Evolutionary conservation across 805 yeast species (phyloP).

Genomic region (Sugiyamaella marilandica): DNA sequence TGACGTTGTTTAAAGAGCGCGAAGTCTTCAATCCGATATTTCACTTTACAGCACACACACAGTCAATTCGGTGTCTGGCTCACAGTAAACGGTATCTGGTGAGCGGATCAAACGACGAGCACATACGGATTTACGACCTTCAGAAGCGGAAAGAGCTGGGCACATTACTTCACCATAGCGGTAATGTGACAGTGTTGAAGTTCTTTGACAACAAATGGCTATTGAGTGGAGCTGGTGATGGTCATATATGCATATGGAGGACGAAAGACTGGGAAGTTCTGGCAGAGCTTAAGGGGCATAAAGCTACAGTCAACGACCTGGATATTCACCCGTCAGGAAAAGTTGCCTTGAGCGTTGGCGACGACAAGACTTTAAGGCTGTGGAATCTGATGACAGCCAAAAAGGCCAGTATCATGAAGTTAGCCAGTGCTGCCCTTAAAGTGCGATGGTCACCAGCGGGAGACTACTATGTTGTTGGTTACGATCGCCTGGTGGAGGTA

Average conservation of each 20-base stretch:
- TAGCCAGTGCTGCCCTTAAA: constrained; percentile 27
- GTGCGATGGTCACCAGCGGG: constrained; percentile 60
- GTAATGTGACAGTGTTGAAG: constrained; percentile 72
- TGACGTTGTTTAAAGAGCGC: constrained; percentile 44
- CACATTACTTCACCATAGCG: constrained; percentile 80
- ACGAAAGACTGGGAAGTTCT: constrained; percentile 95
- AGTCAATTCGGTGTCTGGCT: constrained; percentile 82
- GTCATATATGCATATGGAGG: constrained; percentile 86
- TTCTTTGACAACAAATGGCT: constrained; percentile 71
- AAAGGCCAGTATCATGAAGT: constrained; percentile 78
- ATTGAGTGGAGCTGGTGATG: constrained; percentile 85
- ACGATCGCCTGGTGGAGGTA: constrained; percentile 57
- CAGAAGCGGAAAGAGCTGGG: constrained; percentile 94
- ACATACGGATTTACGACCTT: constrained; percentile 86
- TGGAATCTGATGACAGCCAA: constrained; percentile 98
- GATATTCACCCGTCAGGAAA: constrained; percentile 88
- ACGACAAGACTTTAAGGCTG: constrained; percentile 74
- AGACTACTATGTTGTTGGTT: constrained; percentile 70
- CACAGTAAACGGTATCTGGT: constrained; percentile 79
- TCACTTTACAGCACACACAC: constrained; percentile 91
- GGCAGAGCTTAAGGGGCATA: constrained; percentile 85
- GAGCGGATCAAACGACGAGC: constrained; percentile 94
- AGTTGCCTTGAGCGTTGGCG: constrained; percentile 84
- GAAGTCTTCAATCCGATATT: constrained; percentile 82
- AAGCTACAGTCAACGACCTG: constrained; percentile 74